These are phyloP conservation scores for Phytophthora sp. DNA, from an alignment of 352 stramenopile genomes.

Conservation along the genomic window DNA sequence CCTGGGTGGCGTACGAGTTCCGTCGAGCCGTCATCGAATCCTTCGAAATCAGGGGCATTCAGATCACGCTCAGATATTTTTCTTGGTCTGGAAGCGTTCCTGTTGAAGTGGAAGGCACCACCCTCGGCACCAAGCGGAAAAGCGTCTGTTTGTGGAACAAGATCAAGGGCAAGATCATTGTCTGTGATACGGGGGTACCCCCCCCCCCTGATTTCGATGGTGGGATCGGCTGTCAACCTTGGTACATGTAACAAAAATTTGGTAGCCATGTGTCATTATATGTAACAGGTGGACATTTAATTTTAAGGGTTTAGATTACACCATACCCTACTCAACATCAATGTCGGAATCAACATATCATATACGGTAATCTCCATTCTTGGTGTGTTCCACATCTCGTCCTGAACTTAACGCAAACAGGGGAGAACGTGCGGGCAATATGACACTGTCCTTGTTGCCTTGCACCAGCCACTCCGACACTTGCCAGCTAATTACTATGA, in stretches of 20 bases:
- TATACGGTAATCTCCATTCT: too few relatives aligned
- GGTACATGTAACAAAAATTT: too few relatives aligned
- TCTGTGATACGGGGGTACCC: background rate
- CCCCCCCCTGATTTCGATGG: too few relatives aligned
- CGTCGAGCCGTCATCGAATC: background rate
- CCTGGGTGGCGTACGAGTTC: background rate
- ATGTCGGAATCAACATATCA: too few relatives aligned
- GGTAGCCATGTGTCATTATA: too few relatives aligned
- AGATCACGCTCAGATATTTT: background rate
- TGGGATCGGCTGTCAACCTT: too few relatives aligned
- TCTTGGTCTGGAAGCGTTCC: background rate
- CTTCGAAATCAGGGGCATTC: background rate
- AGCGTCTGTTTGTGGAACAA: background rate
- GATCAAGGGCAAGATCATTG: background rate
- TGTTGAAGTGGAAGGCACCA: too few relatives aligned
- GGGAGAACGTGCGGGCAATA: constrained; percentile 16
- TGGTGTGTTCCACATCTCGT: too few relatives aligned
- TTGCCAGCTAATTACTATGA: constrained; percentile 28
- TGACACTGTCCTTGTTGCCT: background rate
- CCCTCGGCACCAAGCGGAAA: background rate
- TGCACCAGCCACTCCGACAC: constrained; percentile 3
- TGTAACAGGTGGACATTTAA: too few relatives aligned
- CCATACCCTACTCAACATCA: too few relatives aligned
- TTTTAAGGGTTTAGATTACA: too few relatives aligned
- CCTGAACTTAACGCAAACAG: background rate